These are phyloP conservation scores for Suhomyces yuchorum DNA, from an alignment of 1,139 yeast species.

Conservation along the genomic window DNA sequence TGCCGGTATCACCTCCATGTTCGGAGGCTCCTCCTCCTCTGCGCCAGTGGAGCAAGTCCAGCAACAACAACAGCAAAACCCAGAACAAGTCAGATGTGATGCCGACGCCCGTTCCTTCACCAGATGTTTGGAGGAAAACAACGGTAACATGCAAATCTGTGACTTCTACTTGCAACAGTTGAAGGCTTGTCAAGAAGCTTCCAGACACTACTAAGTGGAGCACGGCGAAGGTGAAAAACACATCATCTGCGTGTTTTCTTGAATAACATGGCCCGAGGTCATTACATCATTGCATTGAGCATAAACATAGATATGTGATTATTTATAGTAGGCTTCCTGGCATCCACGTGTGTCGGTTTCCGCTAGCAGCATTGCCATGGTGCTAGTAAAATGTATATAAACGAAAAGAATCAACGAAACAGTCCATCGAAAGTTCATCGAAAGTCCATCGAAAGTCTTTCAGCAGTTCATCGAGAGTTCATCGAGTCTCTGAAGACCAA, in stretches of 20 bases:
- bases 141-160: slow-evolving; percentile 95
- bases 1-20: slow-evolving; percentile 87
- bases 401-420: background rate
- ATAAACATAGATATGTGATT: background rate
- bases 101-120: slow-evolving; percentile 93
- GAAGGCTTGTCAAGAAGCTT: slow-evolving; percentile 95
- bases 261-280: too few relatives aligned
- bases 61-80: slow-evolving; percentile 40
- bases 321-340: background rate
- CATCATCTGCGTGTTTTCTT: background rate
- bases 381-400: background rate
- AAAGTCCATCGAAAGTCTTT: too few relatives aligned
- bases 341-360: too few relatives aligned
- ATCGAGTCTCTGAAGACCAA: too few relatives aligned
- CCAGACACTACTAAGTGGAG: slow-evolving; percentile 65
- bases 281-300: background rate
- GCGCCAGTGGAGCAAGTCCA: slow-evolving; percentile 48
- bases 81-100: slow-evolving; percentile 72
- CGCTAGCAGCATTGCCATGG: background rate
- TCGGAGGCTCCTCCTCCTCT: slow-evolving; percentile 75
- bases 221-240: background rate
- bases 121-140: slow-evolving; percentile 89
- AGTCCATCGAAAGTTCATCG: too few relatives aligned
- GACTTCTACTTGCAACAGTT: slow-evolving; percentile 96
- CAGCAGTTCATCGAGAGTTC: too few relatives aligned